Percentiles rank a stretch among this genome's conserved stretches.
These are phyloP conservation scores for Boletus rubescentipes DNA, from an alignment of 768 basidiomycete genomes.

Conservation along the genomic window DNA sequence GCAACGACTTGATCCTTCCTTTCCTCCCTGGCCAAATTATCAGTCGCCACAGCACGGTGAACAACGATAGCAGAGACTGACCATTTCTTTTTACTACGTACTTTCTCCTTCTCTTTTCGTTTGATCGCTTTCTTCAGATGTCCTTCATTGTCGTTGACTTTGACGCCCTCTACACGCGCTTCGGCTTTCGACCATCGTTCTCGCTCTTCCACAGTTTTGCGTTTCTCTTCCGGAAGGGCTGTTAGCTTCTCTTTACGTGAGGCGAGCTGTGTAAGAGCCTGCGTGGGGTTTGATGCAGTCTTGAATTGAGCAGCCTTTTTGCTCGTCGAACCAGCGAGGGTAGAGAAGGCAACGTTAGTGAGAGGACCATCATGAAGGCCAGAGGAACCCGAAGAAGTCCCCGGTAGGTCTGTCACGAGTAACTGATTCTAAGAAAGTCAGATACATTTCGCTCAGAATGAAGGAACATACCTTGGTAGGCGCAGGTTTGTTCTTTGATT, in stretches of 20 bases:
- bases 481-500: slow-evolving; percentile 41
- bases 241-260: slow-evolving; percentile 78
- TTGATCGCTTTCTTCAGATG: slow-evolving; percentile 92
- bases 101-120: slow-evolving; percentile 87
- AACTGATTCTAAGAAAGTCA: slow-evolving; percentile 55
- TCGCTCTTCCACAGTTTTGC: slow-evolving; percentile 74
- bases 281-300: slow-evolving; percentile 75
- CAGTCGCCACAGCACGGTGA: background rate
- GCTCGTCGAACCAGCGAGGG: slow-evolving; percentile 48
- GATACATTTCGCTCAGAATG: background rate
- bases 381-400: slow-evolving; percentile 18
- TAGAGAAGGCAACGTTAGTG: slow-evolving; percentile 72
- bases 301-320: slow-evolving; percentile 58
- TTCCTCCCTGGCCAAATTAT: slow-evolving; percentile 61
- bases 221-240: slow-evolving; percentile 77
- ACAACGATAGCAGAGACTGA: slow-evolving; percentile 35
- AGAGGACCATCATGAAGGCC: slow-evolving; percentile 40
- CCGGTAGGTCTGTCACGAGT: slow-evolving; percentile 57
- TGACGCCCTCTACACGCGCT: slow-evolving; percentile 84
- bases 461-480: slow-evolving; percentile 50
- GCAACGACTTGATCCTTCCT: slow-evolving; percentile 76
- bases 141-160: slow-evolving; percentile 83
- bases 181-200: slow-evolving; percentile 91
- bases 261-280: slow-evolving; percentile 80
- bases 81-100: slow-evolving; percentile 84